These are phyloP conservation scores for Alternaria sp. DNA, from an alignment of 2,329 filamentous ascomycete species.

Conservation along the genomic window DNA sequence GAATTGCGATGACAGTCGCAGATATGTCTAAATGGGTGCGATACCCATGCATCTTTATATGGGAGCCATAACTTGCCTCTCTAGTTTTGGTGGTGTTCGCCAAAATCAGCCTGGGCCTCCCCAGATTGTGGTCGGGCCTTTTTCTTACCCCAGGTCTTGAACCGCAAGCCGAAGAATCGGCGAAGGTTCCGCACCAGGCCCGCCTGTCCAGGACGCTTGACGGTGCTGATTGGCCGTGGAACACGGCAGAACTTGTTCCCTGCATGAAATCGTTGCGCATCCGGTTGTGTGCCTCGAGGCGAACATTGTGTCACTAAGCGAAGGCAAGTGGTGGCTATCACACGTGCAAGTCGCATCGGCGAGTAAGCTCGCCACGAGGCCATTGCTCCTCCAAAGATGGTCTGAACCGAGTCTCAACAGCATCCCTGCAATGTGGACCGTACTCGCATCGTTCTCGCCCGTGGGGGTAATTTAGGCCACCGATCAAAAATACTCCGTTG, in stretches of 20 bases:
- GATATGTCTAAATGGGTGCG: constrained; percentile 3
- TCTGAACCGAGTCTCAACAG: constrained; percentile 5
- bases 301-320: constrained; percentile 29
- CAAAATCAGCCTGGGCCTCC: constrained; percentile 29
- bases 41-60: constrained; percentile 38
- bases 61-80: constrained; percentile 16
- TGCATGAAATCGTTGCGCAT: constrained; percentile 6
- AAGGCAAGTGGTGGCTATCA: constrained; percentile 3
- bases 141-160: constrained; percentile 33
- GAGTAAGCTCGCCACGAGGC: constrained; percentile 27
- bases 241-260: constrained; percentile 5
- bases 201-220: constrained; percentile 20
- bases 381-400: constrained; percentile 4
- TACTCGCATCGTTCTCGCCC: constrained; percentile 8
- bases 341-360: constrained; percentile 23
- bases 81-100: constrained; percentile 25
- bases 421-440: constrained; percentile 10
- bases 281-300: constrained; percentile 31
- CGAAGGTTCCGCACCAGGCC: constrained; percentile 14
- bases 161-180: constrained; percentile 19
- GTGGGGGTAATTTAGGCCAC: background rate
- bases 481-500: constrained; percentile 13
- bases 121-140: constrained; percentile 36
- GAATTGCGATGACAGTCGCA: background rate
- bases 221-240: constrained; percentile 25